Percentiles rank a stretch among this genome's conserved stretches.
Evolutionary conservation across 176 grass and related monocot species (phyloP).

Genomic region (Puya raimondii): DNA sequence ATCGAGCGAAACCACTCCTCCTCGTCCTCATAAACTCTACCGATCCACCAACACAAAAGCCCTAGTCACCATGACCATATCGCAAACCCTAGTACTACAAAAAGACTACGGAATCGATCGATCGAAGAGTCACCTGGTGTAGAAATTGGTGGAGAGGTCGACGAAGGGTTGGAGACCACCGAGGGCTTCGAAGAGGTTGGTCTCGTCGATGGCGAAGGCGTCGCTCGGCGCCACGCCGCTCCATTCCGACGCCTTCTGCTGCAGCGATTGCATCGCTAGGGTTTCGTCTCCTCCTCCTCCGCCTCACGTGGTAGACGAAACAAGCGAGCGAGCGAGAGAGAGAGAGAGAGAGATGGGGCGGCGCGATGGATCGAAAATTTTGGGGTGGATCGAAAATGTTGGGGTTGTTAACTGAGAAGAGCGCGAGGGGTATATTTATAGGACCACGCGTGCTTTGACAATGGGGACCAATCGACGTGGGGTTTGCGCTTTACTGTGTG

Average conservation of each 20-base stretch:
- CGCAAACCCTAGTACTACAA: not conserved
- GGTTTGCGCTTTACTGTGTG: too few relatives aligned
- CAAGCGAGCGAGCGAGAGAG: too few relatives aligned
- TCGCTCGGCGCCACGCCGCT: constrained; percentile 13
- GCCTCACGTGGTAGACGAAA: too few relatives aligned
- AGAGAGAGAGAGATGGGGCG: too few relatives aligned
- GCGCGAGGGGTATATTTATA: too few relatives aligned
- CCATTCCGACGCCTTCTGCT: constrained; percentile 94
- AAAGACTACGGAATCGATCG: not conserved
- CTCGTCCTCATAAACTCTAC: constrained; percentile 74
- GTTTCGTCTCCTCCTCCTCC: not conserved
- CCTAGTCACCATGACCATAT: not conserved
- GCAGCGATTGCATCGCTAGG: constrained; percentile 60
- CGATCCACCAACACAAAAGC: not conserved
- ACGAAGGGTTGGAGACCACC: constrained; percentile 82
- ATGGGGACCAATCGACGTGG: too few relatives aligned
- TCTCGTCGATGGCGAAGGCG: constrained; percentile 19
- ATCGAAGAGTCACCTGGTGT: constrained; percentile 44
- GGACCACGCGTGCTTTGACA: too few relatives aligned
- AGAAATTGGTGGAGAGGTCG: constrained; percentile 94
- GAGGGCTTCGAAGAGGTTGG: constrained; percentile 71
- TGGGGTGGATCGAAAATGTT: too few relatives aligned
- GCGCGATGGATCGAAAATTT: too few relatives aligned
- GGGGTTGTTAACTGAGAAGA: too few relatives aligned
- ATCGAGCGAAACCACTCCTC: constrained; percentile 92